Evolutionary conservation across 129 eudicot genomes (phyloP), one percentile per base, ranked within the genome.

Genomic region (Artemisia argyi): DNA sequence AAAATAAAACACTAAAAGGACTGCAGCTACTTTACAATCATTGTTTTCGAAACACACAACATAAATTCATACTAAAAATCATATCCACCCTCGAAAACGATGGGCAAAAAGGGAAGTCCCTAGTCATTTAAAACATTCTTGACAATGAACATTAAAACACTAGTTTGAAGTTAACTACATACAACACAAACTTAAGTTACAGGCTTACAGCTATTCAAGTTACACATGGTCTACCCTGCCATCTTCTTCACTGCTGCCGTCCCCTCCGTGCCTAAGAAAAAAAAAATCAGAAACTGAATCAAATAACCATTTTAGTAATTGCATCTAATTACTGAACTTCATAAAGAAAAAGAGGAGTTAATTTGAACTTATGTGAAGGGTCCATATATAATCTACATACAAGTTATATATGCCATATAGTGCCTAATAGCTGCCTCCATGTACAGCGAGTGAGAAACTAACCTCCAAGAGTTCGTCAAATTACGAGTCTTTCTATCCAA

Each of bases 401-500:
- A 30, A 30, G 35, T 30, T 30, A 4, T 30, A 30, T 30, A 30
- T 30, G 35, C 35, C 6, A 30, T 30, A 30, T 30, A 30, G 6
- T 30, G 35, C 5, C 35, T 30, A 35, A 35, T 35, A 9, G 42
- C 7, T 35, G 42, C 8, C 35, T 30, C 35, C 35, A 30, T 30
- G 35, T 30, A 30, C 35, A 30, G 35, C 35, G 35, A 30, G 35
- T 30, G 35, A 30, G 6, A 30, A 24, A 85, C 84, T 68, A 52
- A 92, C 97, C 97, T 80, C 97, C 98, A 90, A 54, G 98, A 90
- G 50, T 79, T 78, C 54, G 96, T 86, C 24, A 88, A 65, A 72
- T 88, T 85, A 54, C 98, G 89, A 49, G 96, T 79, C 70, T 94
- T 94, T 71, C 98, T 84, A 57, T 94, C 97, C 93, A 94, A 66